Evolutionary conservation across 805 yeast genomes (phyloP), one percentile per base, ranked within the genome.

Genomic region (Suhomyces emberorum): DNA sequence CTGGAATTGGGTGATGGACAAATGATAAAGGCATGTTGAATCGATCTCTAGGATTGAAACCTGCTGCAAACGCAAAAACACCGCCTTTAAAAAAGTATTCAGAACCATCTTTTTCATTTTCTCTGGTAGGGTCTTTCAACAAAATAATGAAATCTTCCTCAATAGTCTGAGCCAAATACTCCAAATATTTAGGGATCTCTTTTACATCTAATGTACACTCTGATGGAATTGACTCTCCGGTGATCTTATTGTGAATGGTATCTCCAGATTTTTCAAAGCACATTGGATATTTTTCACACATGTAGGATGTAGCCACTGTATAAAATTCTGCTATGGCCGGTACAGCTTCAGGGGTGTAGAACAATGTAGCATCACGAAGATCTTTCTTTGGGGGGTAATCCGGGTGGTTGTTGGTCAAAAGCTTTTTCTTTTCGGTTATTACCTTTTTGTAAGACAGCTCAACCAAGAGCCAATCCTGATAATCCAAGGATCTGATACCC

Each of bases 11-110:
- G 18, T 52, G 64, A 39, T 68, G 74, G 14, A 68, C 52, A 26
- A 52, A 49, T 7, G 66, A 54, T 23, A 68, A 51, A 1, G 72
- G 72, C 19, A 46, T 55, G 37, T 66, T 56, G 46, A 68, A 59
- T 12, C 66, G 51, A 31, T 62, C 65, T 9, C 20, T 22, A 1
- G 74, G 74, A 35, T 65, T 55, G 36, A 68, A 68, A 0, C 74
- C 74, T 15, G 70, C 70, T 1, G 74, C 71, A 52, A 68, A 68
- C 4, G 68, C 72, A 53, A 67, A 68, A 1, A 68, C 52, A 0
- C 72, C 72, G 1, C 61, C 72, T 42, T 67, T 68, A 58, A 65
- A 66, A 41, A 44, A 61, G 44, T 66, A 66, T 44, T 68, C 74
- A 2, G 54, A 46, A 0, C 67, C 68, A 28, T 58, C 54, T 5